Conservation (phyloP, 306 rosid genomes). For the Hippophae tibetana region DNA sequence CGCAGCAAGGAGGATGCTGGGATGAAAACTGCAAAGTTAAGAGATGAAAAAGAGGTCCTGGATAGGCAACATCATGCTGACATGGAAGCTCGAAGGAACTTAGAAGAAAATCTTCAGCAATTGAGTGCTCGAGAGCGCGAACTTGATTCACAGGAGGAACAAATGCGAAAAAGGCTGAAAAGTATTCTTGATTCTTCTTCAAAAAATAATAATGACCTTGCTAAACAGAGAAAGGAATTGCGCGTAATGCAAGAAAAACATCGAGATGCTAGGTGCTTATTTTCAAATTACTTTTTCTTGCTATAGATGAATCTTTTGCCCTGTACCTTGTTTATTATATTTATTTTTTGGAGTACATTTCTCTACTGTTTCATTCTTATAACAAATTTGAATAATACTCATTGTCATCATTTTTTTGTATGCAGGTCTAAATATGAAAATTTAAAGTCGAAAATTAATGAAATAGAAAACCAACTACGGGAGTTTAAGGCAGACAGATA, state of each 20-base stretch:
- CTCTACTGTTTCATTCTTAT: neutral
- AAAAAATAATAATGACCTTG: constrained; percentile 42
- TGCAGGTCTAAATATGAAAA: constrained; percentile 69
- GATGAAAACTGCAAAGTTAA: constrained; percentile 81
- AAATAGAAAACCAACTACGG: constrained; percentile 79
- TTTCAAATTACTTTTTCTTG: constrained; percentile 2
- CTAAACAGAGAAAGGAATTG: constrained; percentile 50
- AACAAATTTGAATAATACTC: neutral
- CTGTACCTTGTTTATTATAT: constrained; percentile 2
- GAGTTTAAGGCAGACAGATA: constrained; percentile 92
- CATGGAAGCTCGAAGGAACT: constrained; percentile 81
- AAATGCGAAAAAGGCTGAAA: constrained; percentile 60
- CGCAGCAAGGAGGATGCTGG: constrained; percentile 95
- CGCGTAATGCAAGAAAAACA: constrained; percentile 66
- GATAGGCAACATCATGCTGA: constrained; percentile 94
- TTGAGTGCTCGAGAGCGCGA: constrained; percentile 62
- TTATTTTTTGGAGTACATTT: neutral
- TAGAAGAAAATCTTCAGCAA: constrained; percentile 91
- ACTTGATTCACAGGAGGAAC: constrained; percentile 62
- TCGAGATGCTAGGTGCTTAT: constrained; percentile 59
- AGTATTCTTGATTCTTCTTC: constrained; percentile 51
- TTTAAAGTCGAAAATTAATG: constrained; percentile 60
- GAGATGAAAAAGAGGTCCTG: constrained; percentile 85
- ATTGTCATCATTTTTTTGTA: constrained; percentile 2
- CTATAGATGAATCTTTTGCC: constrained; percentile 3